Percentiles rank a stretch among this genome's conserved stretches.
Conservation (phyloP, 208 protist genomes). For the Trypanosoma cruzi region DNA sequence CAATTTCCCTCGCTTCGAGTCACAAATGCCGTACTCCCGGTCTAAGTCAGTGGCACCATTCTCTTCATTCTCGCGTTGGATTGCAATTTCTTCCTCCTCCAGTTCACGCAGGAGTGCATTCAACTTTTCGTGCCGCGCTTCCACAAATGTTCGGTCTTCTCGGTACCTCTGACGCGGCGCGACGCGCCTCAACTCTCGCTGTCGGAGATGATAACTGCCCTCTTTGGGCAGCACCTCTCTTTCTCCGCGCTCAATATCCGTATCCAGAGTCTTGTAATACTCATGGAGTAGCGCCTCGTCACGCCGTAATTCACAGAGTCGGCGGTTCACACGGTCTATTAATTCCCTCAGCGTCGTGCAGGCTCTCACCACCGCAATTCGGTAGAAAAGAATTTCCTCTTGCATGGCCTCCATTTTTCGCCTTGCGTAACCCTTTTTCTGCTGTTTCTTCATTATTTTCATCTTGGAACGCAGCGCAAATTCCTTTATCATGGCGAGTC, state of each 20-base stretch:
- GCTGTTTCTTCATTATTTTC: constrained; percentile 8
- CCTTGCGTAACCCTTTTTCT: constrained; percentile 20
- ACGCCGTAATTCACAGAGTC: constrained; percentile 28
- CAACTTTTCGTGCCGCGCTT: constrained; percentile 51
- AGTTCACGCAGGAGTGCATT: constrained; percentile 52
- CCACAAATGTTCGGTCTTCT: constrained; percentile 26
- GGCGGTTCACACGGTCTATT: constrained; percentile 37
- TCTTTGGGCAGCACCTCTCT: constrained; percentile 9
- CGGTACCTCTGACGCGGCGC: constrained; percentile 47
- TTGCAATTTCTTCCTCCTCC: constrained; percentile 45
- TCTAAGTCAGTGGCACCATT: background rate
- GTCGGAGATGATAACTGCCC: constrained; percentile 46
- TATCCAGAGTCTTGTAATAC: constrained; percentile 74
- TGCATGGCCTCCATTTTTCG: constrained; percentile 14
- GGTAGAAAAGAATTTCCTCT: constrained; percentile 31
- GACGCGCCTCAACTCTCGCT: constrained; percentile 46
- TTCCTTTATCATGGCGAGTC: constrained; percentile 13
- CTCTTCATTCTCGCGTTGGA: background rate
- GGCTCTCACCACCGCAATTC: constrained; percentile 31
- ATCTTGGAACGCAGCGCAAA: background rate
- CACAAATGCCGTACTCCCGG: background rate
- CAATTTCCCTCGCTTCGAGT: constrained; percentile 16
- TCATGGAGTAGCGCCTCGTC: constrained; percentile 42
- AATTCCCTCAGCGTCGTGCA: constrained; percentile 43
- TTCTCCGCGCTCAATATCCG: constrained; percentile 34